phyloP scores from a whole-genome alignment of 2,329 filamentous ascomycete species.

The Xylariaceae sp. region DNA sequence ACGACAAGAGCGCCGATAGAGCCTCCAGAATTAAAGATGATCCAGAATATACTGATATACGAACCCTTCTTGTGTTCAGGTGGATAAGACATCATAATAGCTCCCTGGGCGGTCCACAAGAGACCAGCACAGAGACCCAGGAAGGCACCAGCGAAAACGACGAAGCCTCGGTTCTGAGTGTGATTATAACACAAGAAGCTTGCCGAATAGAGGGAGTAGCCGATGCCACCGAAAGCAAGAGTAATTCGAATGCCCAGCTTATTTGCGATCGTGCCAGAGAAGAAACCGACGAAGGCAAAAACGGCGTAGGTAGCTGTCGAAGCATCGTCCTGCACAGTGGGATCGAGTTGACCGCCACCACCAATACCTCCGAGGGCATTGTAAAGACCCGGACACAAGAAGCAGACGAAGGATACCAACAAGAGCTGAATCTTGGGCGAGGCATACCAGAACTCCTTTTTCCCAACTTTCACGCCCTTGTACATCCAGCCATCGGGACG shows the following conservation, averaged over 20 bases:
- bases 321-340: conserved; percentile 57
- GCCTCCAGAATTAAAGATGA: conserved; percentile 89
- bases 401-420: conserved; percentile 67
- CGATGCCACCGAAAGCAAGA: conserved; percentile 67
- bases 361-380: conserved; percentile 64
- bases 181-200: conserved; percentile 69
- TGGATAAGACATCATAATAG: conserved; percentile 89
- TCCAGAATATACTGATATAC: conserved; percentile 90
- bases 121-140: conserved; percentile 76
- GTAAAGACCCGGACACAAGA: conserved; percentile 70
- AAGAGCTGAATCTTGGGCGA: conserved; percentile 68
- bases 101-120: conserved; percentile 78
- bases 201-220: conserved; percentile 71
- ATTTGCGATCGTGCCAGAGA: conserved; percentile 76
- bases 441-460: conserved; percentile 62
- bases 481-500: conserved; percentile 63
- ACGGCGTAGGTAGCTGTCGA: conserved; percentile 44
- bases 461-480: conserved; percentile 52
- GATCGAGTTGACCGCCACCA: conserved; percentile 56
- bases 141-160: conserved; percentile 71
- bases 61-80: conserved; percentile 76
- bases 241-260: conserved; percentile 65
- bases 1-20: conserved; percentile 79
- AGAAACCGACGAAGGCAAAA: conserved; percentile 58
- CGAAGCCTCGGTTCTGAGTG: conserved; percentile 63